Percentiles rank a stretch among this genome's conserved stretches.
Conservation (phyloP, 75 land plant genomes). For the Selaginella moellendorffii region DNA sequence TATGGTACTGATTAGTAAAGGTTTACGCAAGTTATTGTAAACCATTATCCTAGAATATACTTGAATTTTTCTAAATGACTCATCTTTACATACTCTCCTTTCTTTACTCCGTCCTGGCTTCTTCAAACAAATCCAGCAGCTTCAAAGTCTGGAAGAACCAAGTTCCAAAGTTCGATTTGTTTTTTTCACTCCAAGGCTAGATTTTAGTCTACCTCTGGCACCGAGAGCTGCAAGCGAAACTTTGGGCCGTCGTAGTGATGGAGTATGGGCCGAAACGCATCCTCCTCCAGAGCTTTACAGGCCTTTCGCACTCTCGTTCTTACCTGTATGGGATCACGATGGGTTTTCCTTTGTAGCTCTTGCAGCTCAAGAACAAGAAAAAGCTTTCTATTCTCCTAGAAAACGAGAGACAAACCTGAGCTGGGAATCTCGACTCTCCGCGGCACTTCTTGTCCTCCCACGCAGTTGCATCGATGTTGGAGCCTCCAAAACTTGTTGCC, state of each 20-base stretch:
- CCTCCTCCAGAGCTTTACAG: slow-evolving; percentile 86
- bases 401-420: slow-evolving; percentile 37
- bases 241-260: slow-evolving; percentile 97
- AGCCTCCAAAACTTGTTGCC: slow-evolving; percentile 82
- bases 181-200: background rate
- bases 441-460: slow-evolving; percentile 88
- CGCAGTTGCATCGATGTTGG: slow-evolving; percentile 78
- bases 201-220: slow-evolving; percentile 56
- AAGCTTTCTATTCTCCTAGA: background rate
- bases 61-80: too few species aligned
- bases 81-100: too few species aligned
- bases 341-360: background rate
- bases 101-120: too few species aligned
- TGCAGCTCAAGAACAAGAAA: background rate
- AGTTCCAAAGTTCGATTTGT: background rate
- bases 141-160: background rate
- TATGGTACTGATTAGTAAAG: too few species aligned
- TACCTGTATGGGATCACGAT: too few species aligned
- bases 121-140: background rate
- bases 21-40: too few species aligned
- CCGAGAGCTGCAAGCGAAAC: slow-evolving; percentile 80
- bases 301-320: slow-evolving; percentile 69
- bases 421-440: slow-evolving; percentile 81
- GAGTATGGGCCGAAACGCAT: slow-evolving; percentile 80
- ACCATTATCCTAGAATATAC: too few species aligned